Percentiles rank a stretch among this genome's conserved stretches.
phyloP scores from a whole-genome alignment of 108 stramenopile genomes.

The Phaeodactylum tricornutum region DNA sequence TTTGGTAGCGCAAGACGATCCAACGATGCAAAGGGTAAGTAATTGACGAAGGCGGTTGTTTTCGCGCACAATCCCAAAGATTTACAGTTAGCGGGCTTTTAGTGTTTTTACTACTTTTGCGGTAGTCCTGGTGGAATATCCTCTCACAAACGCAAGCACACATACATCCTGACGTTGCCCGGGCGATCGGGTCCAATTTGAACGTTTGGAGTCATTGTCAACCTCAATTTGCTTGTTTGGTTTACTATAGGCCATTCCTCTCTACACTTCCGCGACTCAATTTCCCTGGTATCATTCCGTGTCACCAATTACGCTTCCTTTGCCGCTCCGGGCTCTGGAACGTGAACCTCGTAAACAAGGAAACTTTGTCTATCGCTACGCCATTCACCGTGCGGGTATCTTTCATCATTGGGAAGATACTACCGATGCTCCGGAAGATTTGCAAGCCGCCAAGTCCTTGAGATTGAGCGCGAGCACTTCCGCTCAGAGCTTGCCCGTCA shows the following conservation, averaged over 20 bases:
- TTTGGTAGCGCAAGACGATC: conserved; percentile 16
- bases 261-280: conserved; percentile 62
- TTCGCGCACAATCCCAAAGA: too few relatives aligned
- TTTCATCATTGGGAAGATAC: conserved; percentile 62
- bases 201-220: too few relatives aligned
- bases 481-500: background rate
- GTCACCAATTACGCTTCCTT: conserved; percentile 32
- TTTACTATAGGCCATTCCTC: conserved; percentile 33
- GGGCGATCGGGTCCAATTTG: too few relatives aligned
- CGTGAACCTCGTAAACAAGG: background rate
- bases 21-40: too few relatives aligned
- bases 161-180: too few relatives aligned
- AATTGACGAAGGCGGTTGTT: too few relatives aligned
- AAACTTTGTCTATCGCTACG: conserved; percentile 52
- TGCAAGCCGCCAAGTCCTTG: too few relatives aligned
- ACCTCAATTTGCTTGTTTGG: too few relatives aligned
- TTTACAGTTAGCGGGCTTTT: too few relatives aligned
- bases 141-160: too few relatives aligned
- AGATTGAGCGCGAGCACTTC: background rate
- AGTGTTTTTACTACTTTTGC: too few relatives aligned
- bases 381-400: conserved; percentile 46
- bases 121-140: too few relatives aligned
- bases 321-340: conserved; percentile 5
- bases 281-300: conserved; percentile 71
- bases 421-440: conserved; percentile 27